phyloP scores from a whole-genome alignment of 192 early-diverging fungal species.

The Phlyctochytrium arcticum region DNA sequence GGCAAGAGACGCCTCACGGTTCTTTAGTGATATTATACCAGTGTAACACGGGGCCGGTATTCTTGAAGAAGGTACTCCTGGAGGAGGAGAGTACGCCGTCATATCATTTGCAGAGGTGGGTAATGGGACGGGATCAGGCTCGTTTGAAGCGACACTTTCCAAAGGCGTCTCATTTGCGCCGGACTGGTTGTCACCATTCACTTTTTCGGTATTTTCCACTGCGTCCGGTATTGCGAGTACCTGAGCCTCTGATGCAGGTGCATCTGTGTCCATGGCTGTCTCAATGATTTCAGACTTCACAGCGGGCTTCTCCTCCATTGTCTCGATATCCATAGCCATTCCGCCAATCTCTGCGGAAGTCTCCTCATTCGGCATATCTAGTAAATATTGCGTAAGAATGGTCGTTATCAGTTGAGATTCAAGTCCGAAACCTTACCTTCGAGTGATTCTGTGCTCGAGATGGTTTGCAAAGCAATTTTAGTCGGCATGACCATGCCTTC shows the following conservation, averaged over 20 bases:
- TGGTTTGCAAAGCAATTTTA: not conserved
- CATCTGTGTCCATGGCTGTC: not conserved
- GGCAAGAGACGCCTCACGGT: not conserved
- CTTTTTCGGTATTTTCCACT: not conserved
- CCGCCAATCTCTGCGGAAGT: not conserved
- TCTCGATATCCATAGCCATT: not conserved
- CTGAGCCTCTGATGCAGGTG: not conserved
- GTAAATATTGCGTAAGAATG: not conserved
- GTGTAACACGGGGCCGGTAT: not conserved
- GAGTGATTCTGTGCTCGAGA: not conserved
- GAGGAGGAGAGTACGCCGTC: not conserved
- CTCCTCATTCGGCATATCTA: not conserved
- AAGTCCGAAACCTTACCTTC: not conserved
- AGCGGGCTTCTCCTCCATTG: not conserved
- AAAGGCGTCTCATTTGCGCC: not conserved
- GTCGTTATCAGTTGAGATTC: not conserved
- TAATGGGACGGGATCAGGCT: not conserved
- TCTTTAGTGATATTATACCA: conserved; percentile 2
- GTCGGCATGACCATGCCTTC: conserved; percentile 8
- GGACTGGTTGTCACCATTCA: not conserved
- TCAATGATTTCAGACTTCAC: not conserved
- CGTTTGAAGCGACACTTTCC: not conserved
- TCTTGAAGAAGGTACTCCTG: not conserved
- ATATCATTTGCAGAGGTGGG: not conserved
- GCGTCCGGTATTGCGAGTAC: not conserved